Percentiles rank a stretch among this genome's conserved stretches.
These are phyloP conservation scores for Endothia cerciana DNA, from an alignment of 2,329 filamentous ascomycete genomes.

Conservation along the genomic window DNA sequence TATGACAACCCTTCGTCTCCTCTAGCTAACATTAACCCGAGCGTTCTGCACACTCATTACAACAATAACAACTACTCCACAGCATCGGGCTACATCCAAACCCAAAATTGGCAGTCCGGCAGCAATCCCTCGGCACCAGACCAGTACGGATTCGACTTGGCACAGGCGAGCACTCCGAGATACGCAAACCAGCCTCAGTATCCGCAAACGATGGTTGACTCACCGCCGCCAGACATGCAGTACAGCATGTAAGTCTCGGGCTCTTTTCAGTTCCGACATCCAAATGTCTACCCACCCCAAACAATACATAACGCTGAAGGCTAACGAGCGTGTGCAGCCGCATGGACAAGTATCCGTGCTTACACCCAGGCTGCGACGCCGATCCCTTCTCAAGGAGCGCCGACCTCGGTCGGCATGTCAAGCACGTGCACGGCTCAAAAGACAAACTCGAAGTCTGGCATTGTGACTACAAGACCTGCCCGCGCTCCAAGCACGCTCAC, in stretches of 20 bases:
- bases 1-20: not conserved
- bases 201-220: not conserved
- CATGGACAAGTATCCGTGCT: slow-evolving; percentile 39
- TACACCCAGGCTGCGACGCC: slow-evolving; percentile 46
- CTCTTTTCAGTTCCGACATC: not conserved
- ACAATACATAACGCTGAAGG: not conserved
- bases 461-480: slow-evolving; percentile 58
- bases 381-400: slow-evolving; percentile 56
- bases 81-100: not conserved
- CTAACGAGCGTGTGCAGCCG: slow-evolving; percentile 3
- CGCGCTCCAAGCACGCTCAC: slow-evolving; percentile 39
- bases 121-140: not conserved
- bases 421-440: slow-evolving; percentile 50
- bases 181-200: slow-evolving; percentile 8
- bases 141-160: not conserved
- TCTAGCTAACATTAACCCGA: not conserved
- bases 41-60: not conserved
- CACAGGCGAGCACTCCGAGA: not conserved
- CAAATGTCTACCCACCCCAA: not conserved
- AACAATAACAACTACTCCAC: not conserved
- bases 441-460: slow-evolving; percentile 47
- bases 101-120: not conserved
- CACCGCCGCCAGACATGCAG: slow-evolving; percentile 3
- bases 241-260: slow-evolving; percentile 6
- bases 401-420: slow-evolving; percentile 58